phyloP scores from a whole-genome alignment of 495 filamentous ascomycete species.

The Talaromyces liani region DNA sequence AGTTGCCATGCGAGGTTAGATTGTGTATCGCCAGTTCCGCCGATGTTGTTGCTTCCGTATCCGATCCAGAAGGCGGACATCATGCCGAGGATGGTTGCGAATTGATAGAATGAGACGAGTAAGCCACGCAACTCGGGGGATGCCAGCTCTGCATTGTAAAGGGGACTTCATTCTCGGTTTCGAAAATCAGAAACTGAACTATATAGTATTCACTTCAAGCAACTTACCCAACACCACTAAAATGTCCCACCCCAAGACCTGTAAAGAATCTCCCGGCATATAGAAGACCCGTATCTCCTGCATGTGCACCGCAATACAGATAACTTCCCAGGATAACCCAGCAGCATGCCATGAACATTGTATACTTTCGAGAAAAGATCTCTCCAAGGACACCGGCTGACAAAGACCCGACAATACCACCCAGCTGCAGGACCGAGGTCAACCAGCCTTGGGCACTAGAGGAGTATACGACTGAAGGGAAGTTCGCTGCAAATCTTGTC shows the following conservation, averaged over 20 bases:
- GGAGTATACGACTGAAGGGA: neutral
- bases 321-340: constrained; percentile 61
- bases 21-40: neutral
- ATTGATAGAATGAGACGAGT: neutral
- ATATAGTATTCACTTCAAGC: too few relatives aligned
- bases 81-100: neutral
- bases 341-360: constrained; percentile 61
- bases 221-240: neutral
- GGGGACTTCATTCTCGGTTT: too few relatives aligned
- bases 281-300: neutral
- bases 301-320: constrained; percentile 35
- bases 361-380: constrained; percentile 56
- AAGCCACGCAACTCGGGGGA: neutral
- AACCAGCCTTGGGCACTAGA: neutral
- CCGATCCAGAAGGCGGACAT: neutral
- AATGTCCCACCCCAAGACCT: neutral
- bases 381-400: constrained; percentile 35
- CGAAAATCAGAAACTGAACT: too few relatives aligned
- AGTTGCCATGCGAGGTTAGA: neutral
- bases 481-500: neutral
- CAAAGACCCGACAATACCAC: neutral
- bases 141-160: neutral
- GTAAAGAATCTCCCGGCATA: neutral
- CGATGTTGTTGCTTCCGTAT: neutral
- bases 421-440: neutral